These are phyloP conservation scores for Plantago rigida DNA, from an alignment of 305 asterid species.

Conservation along the genomic window DNA sequence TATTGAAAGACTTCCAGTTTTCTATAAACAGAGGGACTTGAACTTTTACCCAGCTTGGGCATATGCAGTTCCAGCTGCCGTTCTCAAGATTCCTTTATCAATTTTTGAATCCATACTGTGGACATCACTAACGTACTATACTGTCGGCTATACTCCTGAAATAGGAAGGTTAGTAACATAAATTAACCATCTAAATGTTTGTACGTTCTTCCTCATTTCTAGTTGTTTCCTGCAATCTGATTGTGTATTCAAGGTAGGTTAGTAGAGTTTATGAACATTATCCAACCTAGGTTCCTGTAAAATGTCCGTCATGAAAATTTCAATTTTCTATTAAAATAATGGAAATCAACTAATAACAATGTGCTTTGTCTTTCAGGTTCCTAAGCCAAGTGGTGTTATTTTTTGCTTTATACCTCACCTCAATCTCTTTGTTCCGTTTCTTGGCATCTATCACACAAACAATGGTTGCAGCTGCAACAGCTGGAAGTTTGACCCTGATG, in stretches of 20 bases:
- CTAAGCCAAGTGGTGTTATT: constrained; percentile 28
- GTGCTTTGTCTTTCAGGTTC: constrained; percentile 24
- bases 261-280: background rate
- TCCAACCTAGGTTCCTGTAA: too few species aligned
- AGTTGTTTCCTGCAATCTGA: background rate
- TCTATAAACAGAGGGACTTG: constrained; percentile 49
- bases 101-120: constrained; percentile 27
- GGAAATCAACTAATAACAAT: background rate
- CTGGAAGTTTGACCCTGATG: constrained; percentile 27
- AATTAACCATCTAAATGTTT: background rate
- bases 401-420: constrained; percentile 26
- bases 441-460: constrained; percentile 30
- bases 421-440: constrained; percentile 33
- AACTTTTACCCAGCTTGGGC: constrained; percentile 65
- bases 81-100: constrained; percentile 36
- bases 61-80: constrained; percentile 41
- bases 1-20: constrained; percentile 40
- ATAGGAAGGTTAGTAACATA: constrained; percentile 36
- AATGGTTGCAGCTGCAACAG: constrained; percentile 26
- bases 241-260: background rate
- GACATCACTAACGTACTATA: constrained; percentile 33
- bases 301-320: background rate
- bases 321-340: background rate
- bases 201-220: background rate
- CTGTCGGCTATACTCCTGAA: constrained; percentile 36